Conservation (phyloP, 441 rosid species). For the Macaranga tanarius region DNA sequence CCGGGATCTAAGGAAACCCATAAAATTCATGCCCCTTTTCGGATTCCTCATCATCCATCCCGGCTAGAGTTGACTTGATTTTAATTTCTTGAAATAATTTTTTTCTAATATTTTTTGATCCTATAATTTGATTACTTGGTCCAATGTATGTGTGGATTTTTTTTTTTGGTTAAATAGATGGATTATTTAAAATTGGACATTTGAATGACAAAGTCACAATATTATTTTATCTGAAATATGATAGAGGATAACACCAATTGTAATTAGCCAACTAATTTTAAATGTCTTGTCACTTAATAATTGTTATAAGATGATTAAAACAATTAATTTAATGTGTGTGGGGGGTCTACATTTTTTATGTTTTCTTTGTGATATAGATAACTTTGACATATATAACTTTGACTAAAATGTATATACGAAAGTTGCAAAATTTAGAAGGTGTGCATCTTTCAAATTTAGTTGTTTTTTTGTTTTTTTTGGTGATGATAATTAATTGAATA, state of each 20-base stretch:
- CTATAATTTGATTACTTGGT: not conserved
- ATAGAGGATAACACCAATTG: not conserved
- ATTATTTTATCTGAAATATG: not conserved
- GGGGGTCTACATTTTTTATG: no score
- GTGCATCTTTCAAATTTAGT: no score
- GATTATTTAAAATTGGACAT: not conserved
- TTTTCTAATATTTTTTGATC: not conserved
- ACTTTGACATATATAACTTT: no score
- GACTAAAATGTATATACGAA: no score
- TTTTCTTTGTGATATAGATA: no score
- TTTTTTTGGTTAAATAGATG: no score
- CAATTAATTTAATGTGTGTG: not conserved
- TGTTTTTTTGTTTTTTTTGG: no score
- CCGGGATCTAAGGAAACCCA: not conserved
- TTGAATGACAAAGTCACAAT: not conserved
- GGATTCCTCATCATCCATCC: not conserved
- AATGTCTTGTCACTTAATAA: not conserved
- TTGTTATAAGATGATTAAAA: not conserved
- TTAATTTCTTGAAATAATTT: not conserved
- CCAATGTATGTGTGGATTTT: not conserved
- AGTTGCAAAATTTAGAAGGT: no score
- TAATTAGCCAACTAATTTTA: not conserved
- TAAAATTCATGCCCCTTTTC: not conserved
- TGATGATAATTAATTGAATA: not conserved
- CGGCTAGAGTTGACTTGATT: constrained; percentile 5